Evolutionary conservation across 768 basidiomycete species (phyloP), one percentile per base, ranked within the genome.

Genomic region (Suillus ampliporus): DNA sequence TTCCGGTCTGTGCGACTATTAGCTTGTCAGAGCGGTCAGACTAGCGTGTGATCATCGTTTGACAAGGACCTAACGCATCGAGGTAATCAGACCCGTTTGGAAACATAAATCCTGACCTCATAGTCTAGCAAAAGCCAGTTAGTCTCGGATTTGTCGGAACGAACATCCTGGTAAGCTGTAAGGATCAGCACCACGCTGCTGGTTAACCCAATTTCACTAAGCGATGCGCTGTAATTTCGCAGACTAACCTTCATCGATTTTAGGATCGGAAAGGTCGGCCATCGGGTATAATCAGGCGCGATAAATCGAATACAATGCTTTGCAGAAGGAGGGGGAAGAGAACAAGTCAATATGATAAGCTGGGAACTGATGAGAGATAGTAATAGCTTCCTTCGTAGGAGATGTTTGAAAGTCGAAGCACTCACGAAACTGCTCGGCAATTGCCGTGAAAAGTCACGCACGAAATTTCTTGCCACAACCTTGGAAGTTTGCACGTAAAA

Each of bases 51-150:
- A 63, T 51, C 47, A 26, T 59, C 67, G 64, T 26, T 61, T 35
- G 40, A 44, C 51, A 57, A 35, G 41, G 57, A 65, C 52, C 62
- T 70, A 64, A 61, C 28, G 54, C 68, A 65, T 72, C 54, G 63
- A 63, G 60, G 35, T 23, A 63, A 58, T 57, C 62, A 17, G 11
- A 52, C 40, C 46, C 17, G 47, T 5, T 31, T 11, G 41, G 58
- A n/a, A 40, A 61, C 26, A 37, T 47, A 51, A 61, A 58, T 37
- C 61, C 82, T 71, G 67, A 87, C 89, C 81, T 91, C 89, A 75
- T 98, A 99, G 74, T 97, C 92, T 62, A 97, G 78, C 61, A 98
- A 81, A 50, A 96, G 72, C 95, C 95, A 98, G 74, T 92, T 97
- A 37, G 88, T 91, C 35, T 92, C 91, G 43, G 88, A 83, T 72